Evolutionary conservation across 2,329 filamentous ascomycete genomes (phyloP), one percentile per base, ranked within the genome.

Genomic region (Aspergillus quadrilineatus): DNA sequence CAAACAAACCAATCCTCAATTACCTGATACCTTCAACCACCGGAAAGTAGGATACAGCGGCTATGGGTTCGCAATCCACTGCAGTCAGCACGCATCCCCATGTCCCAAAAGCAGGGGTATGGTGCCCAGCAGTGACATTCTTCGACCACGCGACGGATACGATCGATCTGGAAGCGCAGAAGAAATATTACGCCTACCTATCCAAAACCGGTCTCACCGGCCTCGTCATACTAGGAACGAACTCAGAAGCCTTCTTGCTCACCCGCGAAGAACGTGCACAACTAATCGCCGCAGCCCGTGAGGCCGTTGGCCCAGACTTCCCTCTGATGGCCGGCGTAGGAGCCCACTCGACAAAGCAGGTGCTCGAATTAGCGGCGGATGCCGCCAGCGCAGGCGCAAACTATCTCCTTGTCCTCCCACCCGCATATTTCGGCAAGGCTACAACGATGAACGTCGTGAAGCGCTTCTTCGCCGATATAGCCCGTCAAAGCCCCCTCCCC

Each of bases 371-470:
- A 58, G 79, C 85, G 53, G 65, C 69, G 29, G 86, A 88, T 65
- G 86, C 86, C 1, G 75, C 77, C 17, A 77, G 76, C 0, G 85
- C 84, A 0, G 85, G 85, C 14, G 84, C 85, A 43, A 77, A 87
- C 72, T 88, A 84, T 64, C 78, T 78, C 0, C 75, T 89, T 12
- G 79, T 88, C 9, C 78, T 88, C 29, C 85, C 85, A 1, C 80
- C 83, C 1, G 85, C 80, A 4, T 88, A 88, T 71, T 88, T 88
- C 65, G 84, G 82, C 63, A 86, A 85, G 69, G 80, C 81, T 12
- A 86, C 83, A 3, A 83, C 80, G 4, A 76, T 79, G 17, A 75
- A 73, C 10, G 82, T 88, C 26, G 75, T 88, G 29, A 79, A 82
- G 64, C 73, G 75, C 48, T 89, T 88, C 75, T 88, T 81, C 64